Conservation (phyloP, 139 green algal species). For the Picochlorum sp. region DNA sequence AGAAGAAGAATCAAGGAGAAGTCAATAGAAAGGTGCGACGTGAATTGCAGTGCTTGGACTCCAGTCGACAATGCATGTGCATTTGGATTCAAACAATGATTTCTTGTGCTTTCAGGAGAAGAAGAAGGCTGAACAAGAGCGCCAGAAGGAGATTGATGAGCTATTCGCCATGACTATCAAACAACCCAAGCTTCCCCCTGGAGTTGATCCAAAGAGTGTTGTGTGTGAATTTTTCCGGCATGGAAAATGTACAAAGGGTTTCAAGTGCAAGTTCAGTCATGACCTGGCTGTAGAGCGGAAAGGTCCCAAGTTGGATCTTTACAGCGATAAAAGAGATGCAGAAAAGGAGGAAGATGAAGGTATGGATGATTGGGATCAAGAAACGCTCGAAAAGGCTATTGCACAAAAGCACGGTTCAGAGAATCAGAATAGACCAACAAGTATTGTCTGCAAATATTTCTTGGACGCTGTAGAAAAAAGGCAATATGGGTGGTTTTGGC, state of each 20-base stretch:
- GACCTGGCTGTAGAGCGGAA: conserved; percentile 88
- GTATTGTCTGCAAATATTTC: conserved; percentile 94
- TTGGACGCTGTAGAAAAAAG: conserved; percentile 90
- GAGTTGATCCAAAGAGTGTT: conserved; percentile 94
- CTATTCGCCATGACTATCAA: conserved; percentile 83
- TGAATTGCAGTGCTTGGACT: too few relatives aligned
- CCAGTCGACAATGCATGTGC: too few relatives aligned
- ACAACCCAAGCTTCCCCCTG: conserved; percentile 88
- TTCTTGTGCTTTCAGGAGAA: conserved; percentile 41
- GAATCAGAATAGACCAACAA: conserved; percentile 64
- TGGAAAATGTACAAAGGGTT: conserved; percentile 85
- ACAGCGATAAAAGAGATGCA: conserved; percentile 52
- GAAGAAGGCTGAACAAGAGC: conserved; percentile 69
- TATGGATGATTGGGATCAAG: conserved; percentile 98
- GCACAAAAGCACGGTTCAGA: conserved; percentile 70
- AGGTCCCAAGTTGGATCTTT: conserved; percentile 76
- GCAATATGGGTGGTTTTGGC: conserved; percentile 84
- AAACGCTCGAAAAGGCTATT: conserved; percentile 84
- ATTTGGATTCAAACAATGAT: too few relatives aligned
- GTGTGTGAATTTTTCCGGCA: conserved; percentile 91
- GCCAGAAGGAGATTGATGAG: conserved; percentile 64
- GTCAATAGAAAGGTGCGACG: conserved; percentile 1
- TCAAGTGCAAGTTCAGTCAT: conserved; percentile 97
- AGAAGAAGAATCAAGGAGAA: conserved; percentile 7
- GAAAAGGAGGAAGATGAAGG: conserved; percentile 29